These are phyloP conservation scores for Paramyrothecium roridum DNA, from an alignment of 2,329 filamentous ascomycete genomes.

Conservation along the genomic window DNA sequence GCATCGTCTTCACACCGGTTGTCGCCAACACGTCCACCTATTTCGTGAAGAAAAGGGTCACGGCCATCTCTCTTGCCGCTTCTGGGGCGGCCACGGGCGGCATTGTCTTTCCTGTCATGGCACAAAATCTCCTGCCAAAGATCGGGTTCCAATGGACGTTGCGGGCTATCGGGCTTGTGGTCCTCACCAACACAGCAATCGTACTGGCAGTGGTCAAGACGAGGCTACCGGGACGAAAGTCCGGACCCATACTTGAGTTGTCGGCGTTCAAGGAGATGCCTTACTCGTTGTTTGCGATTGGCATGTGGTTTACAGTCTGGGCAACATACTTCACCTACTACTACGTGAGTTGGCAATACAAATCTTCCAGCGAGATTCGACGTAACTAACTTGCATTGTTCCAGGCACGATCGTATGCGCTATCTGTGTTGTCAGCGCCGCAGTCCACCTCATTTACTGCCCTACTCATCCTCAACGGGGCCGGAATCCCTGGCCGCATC, in stretches of 20 bases:
- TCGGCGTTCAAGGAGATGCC: slow-evolving; percentile 46
- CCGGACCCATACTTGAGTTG: slow-evolving; percentile 48
- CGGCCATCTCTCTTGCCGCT: slow-evolving; percentile 58
- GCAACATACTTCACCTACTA: slow-evolving; percentile 50
- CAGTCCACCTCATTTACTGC: slow-evolving; percentile 53
- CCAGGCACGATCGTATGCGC: slow-evolving; percentile 34
- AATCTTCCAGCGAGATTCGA: background rate
- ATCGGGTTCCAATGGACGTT: slow-evolving; percentile 65
- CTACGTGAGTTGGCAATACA: slow-evolving; percentile 24
- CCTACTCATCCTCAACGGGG: slow-evolving; percentile 56
- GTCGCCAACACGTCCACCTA: slow-evolving; percentile 57
- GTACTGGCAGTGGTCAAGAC: slow-evolving; percentile 41
- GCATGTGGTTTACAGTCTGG: slow-evolving; percentile 41
- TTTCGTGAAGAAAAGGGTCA: slow-evolving; percentile 54
- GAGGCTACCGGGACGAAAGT: slow-evolving; percentile 43
- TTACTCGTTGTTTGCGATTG: slow-evolving; percentile 32
- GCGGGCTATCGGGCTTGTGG: slow-evolving; percentile 58
- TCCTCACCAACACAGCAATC: slow-evolving; percentile 39
- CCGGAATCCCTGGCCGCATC: slow-evolving; percentile 54
- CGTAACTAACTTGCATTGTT: background rate
- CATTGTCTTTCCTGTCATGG: slow-evolving; percentile 58
- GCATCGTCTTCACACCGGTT: slow-evolving; percentile 52
- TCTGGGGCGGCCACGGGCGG: slow-evolving; percentile 61
- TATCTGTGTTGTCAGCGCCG: slow-evolving; percentile 39
- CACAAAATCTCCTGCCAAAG: slow-evolving; percentile 52